Conservation (phyloP, 2,329 filamentous ascomycete genomes). For the Orbilia javanica region DNA sequence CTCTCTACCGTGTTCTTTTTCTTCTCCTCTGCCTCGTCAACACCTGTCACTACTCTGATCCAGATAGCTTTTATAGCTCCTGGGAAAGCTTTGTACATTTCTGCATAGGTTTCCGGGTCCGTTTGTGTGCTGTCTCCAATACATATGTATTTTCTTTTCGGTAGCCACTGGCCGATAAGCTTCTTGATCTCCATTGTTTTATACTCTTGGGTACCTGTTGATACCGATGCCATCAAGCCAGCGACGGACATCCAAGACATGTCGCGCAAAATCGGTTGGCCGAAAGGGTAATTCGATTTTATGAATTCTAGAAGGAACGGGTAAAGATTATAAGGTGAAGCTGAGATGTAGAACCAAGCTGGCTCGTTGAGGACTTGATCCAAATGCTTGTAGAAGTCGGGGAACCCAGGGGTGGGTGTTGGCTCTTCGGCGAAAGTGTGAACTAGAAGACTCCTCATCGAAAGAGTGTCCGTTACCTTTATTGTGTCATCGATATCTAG, state of each 20-base stretch:
- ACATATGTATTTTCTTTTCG: conserved; percentile 81
- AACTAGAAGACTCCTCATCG: conserved; percentile 81
- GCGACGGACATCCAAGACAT: conserved; percentile 86
- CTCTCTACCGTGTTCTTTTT: conserved; percentile 72
- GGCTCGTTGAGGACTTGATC: conserved; percentile 71
- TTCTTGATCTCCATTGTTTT: conserved; percentile 80
- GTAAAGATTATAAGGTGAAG: conserved; percentile 94
- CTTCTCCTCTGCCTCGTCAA: conserved; percentile 74
- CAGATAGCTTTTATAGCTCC: conserved; percentile 84
- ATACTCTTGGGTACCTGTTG: conserved; percentile 84
- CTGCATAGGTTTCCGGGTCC: conserved; percentile 89
- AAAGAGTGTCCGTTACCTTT: conserved; percentile 86
- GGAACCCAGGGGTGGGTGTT: conserved; percentile 81
- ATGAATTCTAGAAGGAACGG: conserved; percentile 84
- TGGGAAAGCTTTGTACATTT: conserved; percentile 77
- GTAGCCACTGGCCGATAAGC: conserved; percentile 83
- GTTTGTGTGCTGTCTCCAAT: conserved; percentile 93
- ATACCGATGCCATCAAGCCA: conserved; percentile 82
- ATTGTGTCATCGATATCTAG: conserved; percentile 94
- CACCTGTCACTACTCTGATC: conserved; percentile 61
- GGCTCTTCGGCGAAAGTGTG: conserved; percentile 86
- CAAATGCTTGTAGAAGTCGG: conserved; percentile 81
- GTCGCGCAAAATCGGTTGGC: conserved; percentile 86
- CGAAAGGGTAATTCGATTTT: conserved; percentile 77
- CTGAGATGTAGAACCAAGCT: conserved; percentile 92